A percentile compares a stretch with the other conserved stretches of the same genome.
phyloP scores from a whole-genome alignment of 2,329 filamentous ascomycete species.

The Penicillium paneum region DNA sequence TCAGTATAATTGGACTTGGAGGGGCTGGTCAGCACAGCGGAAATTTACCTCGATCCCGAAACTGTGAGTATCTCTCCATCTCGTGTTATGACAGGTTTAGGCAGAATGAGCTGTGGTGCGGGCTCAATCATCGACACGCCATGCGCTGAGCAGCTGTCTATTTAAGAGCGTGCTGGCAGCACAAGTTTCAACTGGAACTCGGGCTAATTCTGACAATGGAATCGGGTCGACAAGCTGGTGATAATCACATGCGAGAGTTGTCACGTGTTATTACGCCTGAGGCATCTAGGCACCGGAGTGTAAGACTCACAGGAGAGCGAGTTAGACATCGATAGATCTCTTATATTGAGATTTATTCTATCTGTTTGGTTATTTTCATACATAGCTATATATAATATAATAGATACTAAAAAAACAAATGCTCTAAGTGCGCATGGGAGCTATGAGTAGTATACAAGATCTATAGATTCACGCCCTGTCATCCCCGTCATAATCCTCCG shows the following conservation, averaged over 20 bases:
- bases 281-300: not conserved
- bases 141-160: not conserved
- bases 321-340: not conserved
- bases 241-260: slow-evolving; percentile 8
- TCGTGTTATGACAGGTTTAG: not conserved
- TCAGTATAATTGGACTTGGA: not conserved
- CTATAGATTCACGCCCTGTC: slow-evolving; percentile 4
- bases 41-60: slow-evolving; percentile 73
- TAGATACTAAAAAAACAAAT: not conserved
- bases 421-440: not conserved
- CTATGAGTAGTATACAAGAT: slow-evolving; percentile 10
- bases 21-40: slow-evolving; percentile 10
- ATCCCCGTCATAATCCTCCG: slow-evolving; percentile 22
- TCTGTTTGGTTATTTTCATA: not conserved
- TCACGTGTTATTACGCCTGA: slow-evolving; percentile 4
- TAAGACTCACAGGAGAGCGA: not conserved
- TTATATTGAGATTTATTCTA: too few relatives aligned
- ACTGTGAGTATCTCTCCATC: slow-evolving; percentile 96
- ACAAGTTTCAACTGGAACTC: not conserved
- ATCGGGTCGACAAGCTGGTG: slow-evolving; percentile 1
- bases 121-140: not conserved
- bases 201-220: not conserved
- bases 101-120: not conserved
- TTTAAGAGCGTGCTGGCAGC: not conserved
- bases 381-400: not conserved